These are phyloP conservation scores for Durio zibethinus DNA, from an alignment of 345 rosid genomes.

Conservation along the genomic window DNA sequence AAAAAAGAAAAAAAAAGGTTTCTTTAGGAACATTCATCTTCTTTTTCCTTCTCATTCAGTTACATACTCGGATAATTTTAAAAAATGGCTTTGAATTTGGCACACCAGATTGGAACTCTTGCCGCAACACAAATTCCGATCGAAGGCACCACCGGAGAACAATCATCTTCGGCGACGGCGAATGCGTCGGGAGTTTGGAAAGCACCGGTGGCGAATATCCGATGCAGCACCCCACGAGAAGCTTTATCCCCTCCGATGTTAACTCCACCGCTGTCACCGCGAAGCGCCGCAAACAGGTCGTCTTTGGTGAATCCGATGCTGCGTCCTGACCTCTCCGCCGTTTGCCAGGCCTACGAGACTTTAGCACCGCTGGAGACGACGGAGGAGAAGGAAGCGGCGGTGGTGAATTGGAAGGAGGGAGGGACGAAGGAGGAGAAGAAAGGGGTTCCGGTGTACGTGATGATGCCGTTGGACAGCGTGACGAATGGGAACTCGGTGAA, in stretches of 20 bases:
- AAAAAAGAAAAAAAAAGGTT: neutral
- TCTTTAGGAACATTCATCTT: neutral
- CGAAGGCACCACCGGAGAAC: slow-evolving; percentile 25
- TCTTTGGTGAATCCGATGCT: slow-evolving; percentile 38
- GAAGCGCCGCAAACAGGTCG: slow-evolving; percentile 29
- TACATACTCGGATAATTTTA: slow-evolving; percentile 14
- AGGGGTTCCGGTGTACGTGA: slow-evolving; percentile 93
- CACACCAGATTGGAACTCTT: slow-evolving; percentile 70
- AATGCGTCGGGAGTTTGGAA: slow-evolving; percentile 45
- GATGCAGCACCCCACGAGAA: slow-evolving; percentile 27
- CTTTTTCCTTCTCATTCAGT: slow-evolving; percentile 10
- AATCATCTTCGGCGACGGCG: slow-evolving; percentile 38
- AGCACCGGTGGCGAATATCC: slow-evolving; percentile 47
- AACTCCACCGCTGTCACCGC: slow-evolving; percentile 64
- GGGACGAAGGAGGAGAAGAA: slow-evolving; percentile 26
- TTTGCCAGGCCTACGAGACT: slow-evolving; percentile 55
- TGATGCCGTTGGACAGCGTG: slow-evolving; percentile 99
- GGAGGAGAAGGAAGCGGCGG: slow-evolving; percentile 26
- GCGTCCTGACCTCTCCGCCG: slow-evolving; percentile 65
- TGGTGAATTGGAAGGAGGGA: slow-evolving; percentile 26
- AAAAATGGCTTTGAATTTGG: slow-evolving; percentile 58
- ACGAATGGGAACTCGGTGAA: slow-evolving; percentile 73
- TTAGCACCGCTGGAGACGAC: slow-evolving; percentile 19
- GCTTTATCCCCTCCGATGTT: slow-evolving; percentile 31
- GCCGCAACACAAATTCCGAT: slow-evolving; percentile 46